Percentiles rank a stretch among this genome's conserved stretches.
Conservation (phyloP, 495 filamentous ascomycete species). For the Chaetomidium leptoderma region DNA sequence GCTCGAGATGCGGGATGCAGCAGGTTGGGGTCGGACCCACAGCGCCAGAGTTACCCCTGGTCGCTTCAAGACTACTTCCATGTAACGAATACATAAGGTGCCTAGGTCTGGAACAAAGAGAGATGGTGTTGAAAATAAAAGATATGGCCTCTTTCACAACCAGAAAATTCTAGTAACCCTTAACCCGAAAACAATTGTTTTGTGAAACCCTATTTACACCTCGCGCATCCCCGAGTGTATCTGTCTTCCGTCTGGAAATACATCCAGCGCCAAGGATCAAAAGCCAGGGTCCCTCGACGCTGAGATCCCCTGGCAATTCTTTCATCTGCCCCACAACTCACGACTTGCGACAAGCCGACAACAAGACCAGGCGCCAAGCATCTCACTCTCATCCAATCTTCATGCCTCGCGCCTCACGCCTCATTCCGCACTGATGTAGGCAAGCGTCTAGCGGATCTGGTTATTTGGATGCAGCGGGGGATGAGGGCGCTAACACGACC, state of each 20-base stretch:
- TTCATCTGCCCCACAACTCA: neutral
- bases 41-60: neutral
- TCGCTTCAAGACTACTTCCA: no score
- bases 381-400: slow-evolving; percentile 8
- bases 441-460: slow-evolving; percentile 7
- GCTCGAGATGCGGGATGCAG: neutral
- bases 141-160: no score
- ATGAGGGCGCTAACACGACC: slow-evolving; percentile 9
- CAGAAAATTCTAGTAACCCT: no score
- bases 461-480: slow-evolving; percentile 2
- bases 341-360: neutral
- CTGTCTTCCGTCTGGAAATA: neutral
- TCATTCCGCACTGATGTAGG: slow-evolving; percentile 5
- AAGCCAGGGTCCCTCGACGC: no score
- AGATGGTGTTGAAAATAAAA: no score
- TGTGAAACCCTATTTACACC: no score
- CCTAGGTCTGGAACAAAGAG: no score
- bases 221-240: no score
- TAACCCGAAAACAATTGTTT: no score
- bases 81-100: no score
- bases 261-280: no score
- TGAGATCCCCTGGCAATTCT: neutral
- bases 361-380: slow-evolving; percentile 9
- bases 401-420: neutral
- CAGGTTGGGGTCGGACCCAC: neutral